Evolutionary conservation across 1,284 basidiomycete species (phyloP).

Genomic region (Cystobasidium slooffiae): DNA sequence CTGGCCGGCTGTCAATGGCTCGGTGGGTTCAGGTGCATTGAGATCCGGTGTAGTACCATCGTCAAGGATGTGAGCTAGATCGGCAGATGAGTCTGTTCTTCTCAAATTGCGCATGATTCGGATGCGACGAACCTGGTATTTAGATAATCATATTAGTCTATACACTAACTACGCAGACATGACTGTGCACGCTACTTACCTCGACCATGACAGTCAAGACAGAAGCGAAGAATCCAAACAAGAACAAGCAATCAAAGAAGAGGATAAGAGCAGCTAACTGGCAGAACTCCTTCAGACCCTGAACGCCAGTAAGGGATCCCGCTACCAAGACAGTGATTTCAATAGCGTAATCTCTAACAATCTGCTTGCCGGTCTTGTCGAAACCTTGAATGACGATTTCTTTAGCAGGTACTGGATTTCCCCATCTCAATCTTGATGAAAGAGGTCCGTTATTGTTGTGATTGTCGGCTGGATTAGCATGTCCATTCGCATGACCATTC

Average conservation of each 20-base stretch:
- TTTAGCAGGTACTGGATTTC: constrained; percentile 68
- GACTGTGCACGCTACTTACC: too few relatives aligned
- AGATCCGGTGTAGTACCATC: constrained; percentile 47
- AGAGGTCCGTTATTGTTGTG: constrained; percentile 51
- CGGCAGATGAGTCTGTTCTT: constrained; percentile 52
- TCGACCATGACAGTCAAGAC: constrained; percentile 94
- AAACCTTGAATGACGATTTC: constrained; percentile 85
- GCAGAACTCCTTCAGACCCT: constrained; percentile 92
- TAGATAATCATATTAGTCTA: too few relatives aligned
- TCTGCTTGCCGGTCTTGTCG: constrained; percentile 74
- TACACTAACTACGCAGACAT: too few relatives aligned
- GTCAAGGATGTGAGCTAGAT: constrained; percentile 52
- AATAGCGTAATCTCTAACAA: constrained; percentile 89
- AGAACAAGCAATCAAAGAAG: constrained; percentile 81
- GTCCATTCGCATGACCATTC: constrained; percentile 13
- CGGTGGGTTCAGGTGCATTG: constrained; percentile 49
- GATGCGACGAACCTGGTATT: constrained; percentile 66
- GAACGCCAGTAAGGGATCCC: constrained; percentile 84
- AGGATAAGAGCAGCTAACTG: constrained; percentile 87
- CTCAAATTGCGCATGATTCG: constrained; percentile 63
- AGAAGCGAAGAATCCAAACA: constrained; percentile 87
- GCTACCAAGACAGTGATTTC: constrained; percentile 87
- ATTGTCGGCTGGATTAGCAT: constrained; percentile 33
- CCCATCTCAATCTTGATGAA: constrained; percentile 55
- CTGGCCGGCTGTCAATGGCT: constrained; percentile 47